A percentile compares a stretch with the other conserved stretches of the same genome.
Evolutionary conservation across 2,329 filamentous ascomycete species (phyloP).

Genomic region (Aspergillus sp.): DNA sequence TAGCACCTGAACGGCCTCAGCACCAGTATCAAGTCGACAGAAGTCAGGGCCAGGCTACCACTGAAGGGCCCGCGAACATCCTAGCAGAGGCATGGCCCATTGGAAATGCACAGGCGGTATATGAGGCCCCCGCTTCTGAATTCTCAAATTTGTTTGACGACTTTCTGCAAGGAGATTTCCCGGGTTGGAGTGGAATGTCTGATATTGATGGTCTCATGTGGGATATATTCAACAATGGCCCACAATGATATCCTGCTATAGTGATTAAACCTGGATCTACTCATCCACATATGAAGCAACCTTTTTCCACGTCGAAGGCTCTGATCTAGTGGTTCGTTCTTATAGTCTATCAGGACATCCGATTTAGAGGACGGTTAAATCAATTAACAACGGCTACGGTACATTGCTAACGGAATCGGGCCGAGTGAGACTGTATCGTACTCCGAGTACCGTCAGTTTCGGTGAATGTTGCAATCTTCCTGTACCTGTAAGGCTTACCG

Average conservation of each 20-base stretch:
- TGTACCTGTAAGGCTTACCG: not conserved
- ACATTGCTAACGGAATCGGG: no score
- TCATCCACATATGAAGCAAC: no score
- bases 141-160: conserved; percentile 22
- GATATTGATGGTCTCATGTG: conserved; percentile 33
- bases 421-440: no score
- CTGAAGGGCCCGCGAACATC: not conserved
- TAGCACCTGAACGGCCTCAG: not conserved
- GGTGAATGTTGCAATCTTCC: no score
- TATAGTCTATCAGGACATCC: no score
- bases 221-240: conserved; percentile 23
- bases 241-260: not conserved
- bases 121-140: conserved; percentile 8
- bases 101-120: not conserved
- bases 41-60: not conserved
- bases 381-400: no score
- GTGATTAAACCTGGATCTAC: not conserved
- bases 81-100: no score
- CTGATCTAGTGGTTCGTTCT: no score
- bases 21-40: not conserved
- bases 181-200: conserved; percentile 25
- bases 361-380: no score
- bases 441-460: no score
- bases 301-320: no score
- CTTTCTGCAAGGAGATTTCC: conserved; percentile 22